Evolutionary conservation across 2,329 filamentous ascomycete genomes (phyloP), one percentile per base, ranked within the genome.

Genomic region (Arthroderma sp.): DNA sequence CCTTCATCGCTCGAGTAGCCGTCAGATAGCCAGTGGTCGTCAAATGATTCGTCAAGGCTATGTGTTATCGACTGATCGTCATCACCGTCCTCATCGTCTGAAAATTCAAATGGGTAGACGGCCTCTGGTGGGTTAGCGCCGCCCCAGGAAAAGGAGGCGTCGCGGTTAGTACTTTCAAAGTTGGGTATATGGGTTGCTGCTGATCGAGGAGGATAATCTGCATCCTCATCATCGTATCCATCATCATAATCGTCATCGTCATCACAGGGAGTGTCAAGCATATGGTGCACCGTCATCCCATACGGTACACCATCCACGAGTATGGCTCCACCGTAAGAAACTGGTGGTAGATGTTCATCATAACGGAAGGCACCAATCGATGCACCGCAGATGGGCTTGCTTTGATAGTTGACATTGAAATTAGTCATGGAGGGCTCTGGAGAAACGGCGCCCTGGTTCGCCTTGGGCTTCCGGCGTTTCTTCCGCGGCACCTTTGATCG

Each of bases 211-310:
- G 73, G 69, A 2, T 58, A 67, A 31, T 68, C 66, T 9, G 71
- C 68, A 1, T 68, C 67, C n/a, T 71, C 66, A 15, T 72, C 68
- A 1, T 70, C 67, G 19, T 71, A 66, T 13, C 72, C 68, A 1
- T 70, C 67, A 13, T 69, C 70, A 28, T 67, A 68, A 3, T 76
- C 73, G 2, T 70, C 73, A 38, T 81, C 78, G 44, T 80, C 78
- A 47, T 80, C 77, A 58, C 79, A 80, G 9, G 80, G 75, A 11
- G 75, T 73, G 65, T 96, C 91, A 1, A 97, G 81, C 83, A 97
- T 91, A 70, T 97, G 91, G 66, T 97, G 91, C 0, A 97, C 91
- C 21, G 89, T 96, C 88, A 97, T 93, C 11, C 91, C 91, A 66
- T 90, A 93, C 0, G 88, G 82, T 68, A 86, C 84, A 57, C 87